Percentiles rank a stretch among this genome's conserved stretches.
These are phyloP conservation scores for Naematelia aurantialba DNA, from an alignment of 768 basidiomycete genomes.

Conservation along the genomic window DNA sequence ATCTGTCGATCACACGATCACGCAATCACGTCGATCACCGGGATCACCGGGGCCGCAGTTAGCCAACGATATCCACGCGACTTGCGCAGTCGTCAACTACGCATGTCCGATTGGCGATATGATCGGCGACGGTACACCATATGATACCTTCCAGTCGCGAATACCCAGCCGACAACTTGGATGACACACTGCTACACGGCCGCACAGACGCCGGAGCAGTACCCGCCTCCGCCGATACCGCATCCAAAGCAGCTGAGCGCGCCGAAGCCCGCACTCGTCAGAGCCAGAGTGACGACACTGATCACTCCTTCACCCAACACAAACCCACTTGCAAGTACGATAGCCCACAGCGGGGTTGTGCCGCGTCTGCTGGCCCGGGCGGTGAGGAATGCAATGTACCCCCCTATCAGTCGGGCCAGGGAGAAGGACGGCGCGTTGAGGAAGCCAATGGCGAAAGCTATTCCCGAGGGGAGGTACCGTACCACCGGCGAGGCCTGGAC, in stretches of 20 bases:
- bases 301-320: slow-evolving; percentile 91
- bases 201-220: slow-evolving; percentile 45
- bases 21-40: no score
- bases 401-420: slow-evolving; percentile 83
- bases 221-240: slow-evolving; percentile 47
- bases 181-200: no score
- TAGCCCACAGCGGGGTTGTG: slow-evolving; percentile 53
- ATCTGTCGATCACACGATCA: no score
- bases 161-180: no score
- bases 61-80: no score
- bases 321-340: slow-evolving; percentile 90
- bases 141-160: no score
- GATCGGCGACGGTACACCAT: no score
- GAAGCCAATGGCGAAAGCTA: slow-evolving; percentile 93
- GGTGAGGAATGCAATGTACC: slow-evolving; percentile 64
- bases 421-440: slow-evolving; percentile 94
- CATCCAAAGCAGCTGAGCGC: slow-evolving; percentile 85
- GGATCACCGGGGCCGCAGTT: no score
- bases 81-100: no score
- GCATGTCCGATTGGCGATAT: no score
- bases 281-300: slow-evolving; percentile 70
- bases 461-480: slow-evolving; percentile 81
- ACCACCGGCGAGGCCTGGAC: slow-evolving; percentile 5
- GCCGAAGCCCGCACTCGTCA: slow-evolving; percentile 71
- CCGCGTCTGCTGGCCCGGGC: slow-evolving; percentile 25